Evolutionary conservation across 495 filamentous ascomycete genomes (phyloP).

Genomic region (Rostrohypoxylon terebratum): DNA sequence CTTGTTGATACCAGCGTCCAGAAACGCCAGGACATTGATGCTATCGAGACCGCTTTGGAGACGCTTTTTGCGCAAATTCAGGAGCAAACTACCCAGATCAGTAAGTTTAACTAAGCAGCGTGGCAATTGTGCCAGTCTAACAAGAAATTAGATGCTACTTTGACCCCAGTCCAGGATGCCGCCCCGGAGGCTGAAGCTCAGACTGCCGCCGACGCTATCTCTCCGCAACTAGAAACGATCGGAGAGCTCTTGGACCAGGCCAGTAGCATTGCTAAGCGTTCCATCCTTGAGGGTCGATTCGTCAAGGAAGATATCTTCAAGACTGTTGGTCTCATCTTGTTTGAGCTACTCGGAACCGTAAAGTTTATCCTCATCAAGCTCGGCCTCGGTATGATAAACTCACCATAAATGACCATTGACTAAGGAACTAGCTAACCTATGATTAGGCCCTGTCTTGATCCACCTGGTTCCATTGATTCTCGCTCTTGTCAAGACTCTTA

Average conservation of each 20-base stretch:
- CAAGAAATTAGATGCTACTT: conserved; percentile 28
- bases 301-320: conserved; percentile 52
- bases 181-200: conserved; percentile 48
- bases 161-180: conserved; percentile 34
- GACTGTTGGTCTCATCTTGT: conserved; percentile 49
- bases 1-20: conserved; percentile 44
- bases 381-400: conserved; percentile 50
- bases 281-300: conserved; percentile 39
- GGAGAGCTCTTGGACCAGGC: conserved; percentile 49
- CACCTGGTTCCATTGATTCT: conserved; percentile 52
- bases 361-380: conserved; percentile 55
- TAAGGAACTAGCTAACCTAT: conserved; percentile 23
- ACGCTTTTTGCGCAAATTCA: conserved; percentile 47
- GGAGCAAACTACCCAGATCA: conserved; percentile 53
- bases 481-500: conserved; percentile 49
- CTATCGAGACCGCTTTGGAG: conserved; percentile 43
- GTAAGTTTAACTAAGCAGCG: conserved; percentile 36
- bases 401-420: background rate
- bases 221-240: conserved; percentile 52
- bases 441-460: conserved; percentile 49
- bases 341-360: conserved; percentile 52
- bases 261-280: conserved; percentile 49
- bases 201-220: conserved; percentile 45
- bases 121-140: conserved; percentile 1
- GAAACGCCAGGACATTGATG: conserved; percentile 50